phyloP scores from a whole-genome alignment of 768 basidiomycete genomes.

The Omphalotus guepiniiformis region DNA sequence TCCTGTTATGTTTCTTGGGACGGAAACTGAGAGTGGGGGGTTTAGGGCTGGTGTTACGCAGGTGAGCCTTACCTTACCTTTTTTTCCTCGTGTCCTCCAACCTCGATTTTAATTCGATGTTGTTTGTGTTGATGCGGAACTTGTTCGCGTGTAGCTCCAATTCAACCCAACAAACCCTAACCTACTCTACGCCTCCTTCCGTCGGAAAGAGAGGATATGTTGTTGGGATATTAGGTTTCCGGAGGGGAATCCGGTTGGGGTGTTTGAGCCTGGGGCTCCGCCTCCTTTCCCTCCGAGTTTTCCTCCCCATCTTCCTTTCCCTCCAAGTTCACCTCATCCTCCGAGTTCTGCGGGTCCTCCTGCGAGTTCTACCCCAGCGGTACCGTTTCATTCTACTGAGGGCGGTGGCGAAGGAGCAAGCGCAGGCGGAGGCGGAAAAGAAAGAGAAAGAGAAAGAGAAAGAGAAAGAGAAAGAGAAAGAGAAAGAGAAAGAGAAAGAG shows the following conservation, averaged over 20 bases:
- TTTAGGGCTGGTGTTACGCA: conserved; percentile 47
- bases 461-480: conserved; percentile 4
- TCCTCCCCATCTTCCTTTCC: neutral
- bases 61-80: conserved; percentile 29
- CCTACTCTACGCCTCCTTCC: conserved; percentile 74
- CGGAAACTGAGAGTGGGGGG: neutral
- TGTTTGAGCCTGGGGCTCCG: conserved; percentile 24
- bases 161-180: conserved; percentile 75
- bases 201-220: conserved; percentile 58
- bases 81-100: neutral
- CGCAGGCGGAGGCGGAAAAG: no score
- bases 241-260: conserved; percentile 35
- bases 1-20: conserved; percentile 3
- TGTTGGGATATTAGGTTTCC: conserved; percentile 78
- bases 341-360: no score
- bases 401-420: no score
- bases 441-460: conserved; percentile 3
- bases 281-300: neutral
- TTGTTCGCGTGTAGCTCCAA: conserved; percentile 47
- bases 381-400: no score
- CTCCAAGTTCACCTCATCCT: neutral
- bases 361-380: no score
- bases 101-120: neutral
- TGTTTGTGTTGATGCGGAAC: neutral
- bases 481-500: neutral